Base-by-base conservation (phyloP, 805 yeast genomes). In the Nakazawaea pomicola region DNA sequence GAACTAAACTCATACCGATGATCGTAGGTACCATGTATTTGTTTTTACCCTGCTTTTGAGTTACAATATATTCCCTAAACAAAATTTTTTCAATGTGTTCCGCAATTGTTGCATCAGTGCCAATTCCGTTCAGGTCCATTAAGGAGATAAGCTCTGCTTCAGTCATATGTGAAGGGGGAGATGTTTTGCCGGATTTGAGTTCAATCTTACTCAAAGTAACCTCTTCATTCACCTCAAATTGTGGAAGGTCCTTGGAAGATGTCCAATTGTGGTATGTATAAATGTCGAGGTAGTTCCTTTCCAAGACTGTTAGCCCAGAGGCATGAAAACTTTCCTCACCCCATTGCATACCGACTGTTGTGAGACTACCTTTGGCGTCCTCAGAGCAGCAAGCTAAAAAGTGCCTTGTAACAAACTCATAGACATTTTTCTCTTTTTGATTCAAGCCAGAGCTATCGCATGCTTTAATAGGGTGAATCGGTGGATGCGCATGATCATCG, bases 51-150 rank as follows among this genome's bases (percentile, higher is more conserved):
- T 59, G 64, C 40, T 57, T 62, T 14, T 49, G 49, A 48, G 72
- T 78, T 14, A 60, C 62, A 4, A 86, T 75, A 53, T 90, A 95
- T 15, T 78, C 77, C 40, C 99, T 63, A 9, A 60, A 58, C 21
- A 74, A 62, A 32, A 93, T 79, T 55, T 85, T 90, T 44, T 84
- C 89, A 29, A 93, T 93, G 60, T 93, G 99, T 32, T 93, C 99
- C 0, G 98, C 99, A 61, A 93, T 95, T 0, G 99, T 93, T 1
- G 99, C 99, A 65, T 93, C 99, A 0, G 99, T 93, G 2, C 99
- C 99, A 33, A 93, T 93, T 0, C 98, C 98, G 59, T 93, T 93
- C 9, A 80, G 85, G 64, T 95, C 98, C 99, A 93, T 93, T 35
- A 93, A 64, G 8, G 87, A 82, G 61, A 93, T 88, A 17, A 93